These are phyloP conservation scores for Glycine soja DNA, from an alignment of 306 rosid species.

Conservation along the genomic window DNA sequence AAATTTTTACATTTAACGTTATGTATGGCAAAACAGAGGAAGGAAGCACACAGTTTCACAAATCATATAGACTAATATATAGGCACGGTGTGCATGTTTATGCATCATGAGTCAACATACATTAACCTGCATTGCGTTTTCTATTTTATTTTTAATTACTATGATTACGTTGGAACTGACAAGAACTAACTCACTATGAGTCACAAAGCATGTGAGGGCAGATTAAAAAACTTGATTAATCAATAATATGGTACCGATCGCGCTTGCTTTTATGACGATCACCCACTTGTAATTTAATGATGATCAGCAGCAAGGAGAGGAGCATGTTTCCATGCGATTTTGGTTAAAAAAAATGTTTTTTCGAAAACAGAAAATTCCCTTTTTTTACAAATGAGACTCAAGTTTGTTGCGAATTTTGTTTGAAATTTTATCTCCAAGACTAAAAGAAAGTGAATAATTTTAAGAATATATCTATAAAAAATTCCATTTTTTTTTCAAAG, in stretches of 20 bases:
- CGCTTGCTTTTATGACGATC: background rate
- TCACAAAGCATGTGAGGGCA: slow-evolving; percentile 38
- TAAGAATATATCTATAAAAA: background rate
- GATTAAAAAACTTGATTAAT: background rate
- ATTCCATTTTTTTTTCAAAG: background rate
- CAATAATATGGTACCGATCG: slow-evolving; percentile 9
- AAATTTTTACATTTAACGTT: background rate
- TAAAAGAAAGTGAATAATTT: background rate
- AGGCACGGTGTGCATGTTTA: slow-evolving; percentile 5
- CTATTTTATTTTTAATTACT: slow-evolving; percentile 26
- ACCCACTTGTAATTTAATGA: background rate
- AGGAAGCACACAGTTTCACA: slow-evolving; percentile 44
- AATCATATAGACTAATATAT: background rate
- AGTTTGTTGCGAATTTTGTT: background rate
- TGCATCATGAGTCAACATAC: slow-evolving; percentile 49
- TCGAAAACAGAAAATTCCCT: too few species aligned
- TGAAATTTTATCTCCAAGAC: background rate
- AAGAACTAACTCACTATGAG: slow-evolving; percentile 13
- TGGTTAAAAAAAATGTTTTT: background rate
- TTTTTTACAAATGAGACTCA: background rate
- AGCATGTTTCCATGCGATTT: slow-evolving; percentile 16
- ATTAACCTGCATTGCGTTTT: background rate
- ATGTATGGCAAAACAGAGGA: slow-evolving; percentile 20
- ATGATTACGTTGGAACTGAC: slow-evolving; percentile 40
- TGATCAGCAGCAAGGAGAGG: background rate